Conservation (phyloP, 2,329 filamentous ascomycete species). For the Diaporthe sp. region DNA sequence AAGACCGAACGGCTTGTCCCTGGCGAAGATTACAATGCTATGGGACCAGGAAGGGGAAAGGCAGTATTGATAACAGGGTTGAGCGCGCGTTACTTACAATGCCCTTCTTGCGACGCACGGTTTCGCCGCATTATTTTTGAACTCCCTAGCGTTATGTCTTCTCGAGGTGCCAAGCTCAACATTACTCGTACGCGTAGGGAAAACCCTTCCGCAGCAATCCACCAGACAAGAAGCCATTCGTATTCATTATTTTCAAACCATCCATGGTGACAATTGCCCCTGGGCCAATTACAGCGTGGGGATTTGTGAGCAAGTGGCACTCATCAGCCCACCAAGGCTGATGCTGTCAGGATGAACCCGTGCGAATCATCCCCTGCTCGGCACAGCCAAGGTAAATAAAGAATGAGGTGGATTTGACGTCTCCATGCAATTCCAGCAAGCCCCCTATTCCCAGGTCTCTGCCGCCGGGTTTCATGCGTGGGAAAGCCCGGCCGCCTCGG, state of each 20-base stretch:
- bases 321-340: not conserved
- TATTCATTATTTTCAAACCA: constrained; percentile 16
- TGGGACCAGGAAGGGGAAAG: not conserved
- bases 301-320: constrained; percentile 13
- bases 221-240: not conserved
- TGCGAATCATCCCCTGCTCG: not conserved
- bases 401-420: not conserved
- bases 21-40: not conserved
- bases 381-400: constrained; percentile 12
- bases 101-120: not conserved
- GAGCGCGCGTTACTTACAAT: not conserved
- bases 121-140: not conserved
- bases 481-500: constrained; percentile 14
- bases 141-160: not conserved
- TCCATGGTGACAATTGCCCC: not conserved
- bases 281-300: not conserved
- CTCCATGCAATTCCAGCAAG: constrained; percentile 2
- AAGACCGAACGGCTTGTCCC: not conserved
- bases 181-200: constrained; percentile 18
- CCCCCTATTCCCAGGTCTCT: constrained; percentile 4
- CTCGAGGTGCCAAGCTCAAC: constrained; percentile 16
- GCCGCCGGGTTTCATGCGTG: not conserved
- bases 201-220: not conserved
- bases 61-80: not conserved
- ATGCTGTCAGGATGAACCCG: constrained; percentile 4